Percentiles rank a stretch among this genome's conserved stretches.
These are phyloP conservation scores for Leccinum olivaceopallidum DNA, from an alignment of 768 basidiomycete genomes.

Conservation along the genomic window DNA sequence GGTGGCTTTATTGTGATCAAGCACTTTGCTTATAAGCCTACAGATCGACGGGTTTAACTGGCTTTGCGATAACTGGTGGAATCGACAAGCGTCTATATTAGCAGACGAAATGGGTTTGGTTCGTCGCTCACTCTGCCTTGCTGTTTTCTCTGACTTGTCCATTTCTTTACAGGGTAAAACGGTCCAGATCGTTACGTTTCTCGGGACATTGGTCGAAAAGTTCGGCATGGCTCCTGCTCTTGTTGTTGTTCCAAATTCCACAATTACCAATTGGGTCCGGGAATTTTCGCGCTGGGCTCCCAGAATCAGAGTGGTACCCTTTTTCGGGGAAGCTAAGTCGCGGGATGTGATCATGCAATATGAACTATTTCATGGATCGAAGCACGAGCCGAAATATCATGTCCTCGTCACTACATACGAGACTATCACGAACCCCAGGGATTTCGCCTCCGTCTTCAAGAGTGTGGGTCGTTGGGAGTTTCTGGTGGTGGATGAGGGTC, in stretches of 20 bases:
- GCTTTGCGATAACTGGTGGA: slow-evolving; percentile 89
- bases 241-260: slow-evolving; percentile 95
- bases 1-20: slow-evolving; percentile 19
- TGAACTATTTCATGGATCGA: slow-evolving; percentile 69
- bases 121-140: slow-evolving; percentile 18
- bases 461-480: slow-evolving; percentile 88
- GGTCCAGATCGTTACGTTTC: slow-evolving; percentile 84
- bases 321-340: slow-evolving; percentile 76
- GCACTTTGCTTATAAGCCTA: slow-evolving; percentile 8
- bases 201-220: slow-evolving; percentile 61
- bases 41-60: slow-evolving; percentile 83
- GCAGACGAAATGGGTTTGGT: slow-evolving; percentile 99
- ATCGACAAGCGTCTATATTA: slow-evolving; percentile 78
- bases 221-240: slow-evolving; percentile 75
- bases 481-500: slow-evolving; percentile 93
- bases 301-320: slow-evolving; percentile 75
- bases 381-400: slow-evolving; percentile 70
- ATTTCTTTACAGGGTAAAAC: slow-evolving; percentile 70
- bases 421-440: slow-evolving; percentile 64
- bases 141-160: slow-evolving; percentile 3
- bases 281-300: slow-evolving; percentile 85
- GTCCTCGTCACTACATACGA: slow-evolving; percentile 95
- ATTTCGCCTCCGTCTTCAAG: slow-evolving; percentile 77
- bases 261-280: slow-evolving; percentile 92
- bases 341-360: slow-evolving; percentile 80